These are phyloP conservation scores for Chionographis japonica DNA, from an alignment of 106 monocot species.

Conservation along the genomic window DNA sequence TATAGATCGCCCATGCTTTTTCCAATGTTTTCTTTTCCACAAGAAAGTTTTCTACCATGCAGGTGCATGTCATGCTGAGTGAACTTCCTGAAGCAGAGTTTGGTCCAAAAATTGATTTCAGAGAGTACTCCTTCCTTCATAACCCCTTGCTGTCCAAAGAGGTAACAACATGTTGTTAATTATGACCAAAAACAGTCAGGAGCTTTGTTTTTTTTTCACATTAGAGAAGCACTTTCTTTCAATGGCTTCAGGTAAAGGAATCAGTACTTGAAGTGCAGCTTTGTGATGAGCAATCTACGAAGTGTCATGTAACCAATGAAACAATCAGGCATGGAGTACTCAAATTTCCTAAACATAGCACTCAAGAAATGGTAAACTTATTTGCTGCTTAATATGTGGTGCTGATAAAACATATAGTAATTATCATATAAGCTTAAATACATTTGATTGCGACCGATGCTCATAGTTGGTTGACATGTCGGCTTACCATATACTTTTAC, in stretches of 20 bases:
- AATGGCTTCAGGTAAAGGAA: constrained; percentile 63
- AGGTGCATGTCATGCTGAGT: constrained; percentile 75
- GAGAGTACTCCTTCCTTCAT: constrained; percentile 83
- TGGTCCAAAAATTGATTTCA: constrained; percentile 74
- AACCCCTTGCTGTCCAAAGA: constrained; percentile 60
- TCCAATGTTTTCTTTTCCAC: neutral
- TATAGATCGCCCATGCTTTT: too few relatives aligned
- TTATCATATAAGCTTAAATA: too few relatives aligned
- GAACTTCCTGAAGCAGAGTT: constrained; percentile 62
- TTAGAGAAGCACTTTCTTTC: constrained; percentile 4
- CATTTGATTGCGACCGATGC: neutral
- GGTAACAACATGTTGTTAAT: constrained; percentile 18
- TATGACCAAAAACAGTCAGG: too few relatives aligned
- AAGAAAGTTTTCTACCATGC: neutral
- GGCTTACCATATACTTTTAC: neutral
- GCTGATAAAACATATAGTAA: neutral
- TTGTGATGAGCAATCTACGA: constrained; percentile 38
- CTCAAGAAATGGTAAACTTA: constrained; percentile 56
- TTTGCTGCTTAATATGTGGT: neutral
- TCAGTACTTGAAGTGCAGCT: constrained; percentile 66
- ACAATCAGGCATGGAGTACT: constrained; percentile 27
- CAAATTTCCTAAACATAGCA: constrained; percentile 54
- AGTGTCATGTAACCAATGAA: constrained; percentile 32
- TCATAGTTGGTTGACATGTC: too few relatives aligned
- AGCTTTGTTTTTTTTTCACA: neutral